Percentiles rank a stretch among this genome's conserved stretches.
phyloP scores from a whole-genome alignment of 2,329 filamentous ascomycete species.

The Cordyceps cicadae region DNA sequence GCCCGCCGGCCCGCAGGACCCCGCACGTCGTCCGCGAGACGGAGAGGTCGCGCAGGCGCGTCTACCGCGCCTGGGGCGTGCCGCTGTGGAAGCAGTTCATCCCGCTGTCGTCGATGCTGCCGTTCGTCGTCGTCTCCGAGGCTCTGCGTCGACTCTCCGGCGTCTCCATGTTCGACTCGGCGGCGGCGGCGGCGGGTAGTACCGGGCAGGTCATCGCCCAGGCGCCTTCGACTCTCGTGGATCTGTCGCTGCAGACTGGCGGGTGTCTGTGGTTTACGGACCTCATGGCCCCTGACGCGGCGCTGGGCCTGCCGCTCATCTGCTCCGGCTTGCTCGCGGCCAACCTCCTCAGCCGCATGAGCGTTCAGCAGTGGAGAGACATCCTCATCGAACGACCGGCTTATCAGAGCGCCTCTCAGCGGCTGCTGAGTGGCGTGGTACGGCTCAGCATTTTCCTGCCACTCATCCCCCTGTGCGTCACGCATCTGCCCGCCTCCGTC shows the following conservation, averaged over 20 bases:
- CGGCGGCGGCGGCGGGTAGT: not conserved
- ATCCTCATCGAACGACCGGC: slow-evolving; percentile 16
- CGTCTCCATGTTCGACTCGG: slow-evolving; percentile 18
- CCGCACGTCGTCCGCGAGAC: slow-evolving; percentile 19
- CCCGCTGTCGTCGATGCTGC: slow-evolving; percentile 33
- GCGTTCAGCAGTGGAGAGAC: slow-evolving; percentile 20
- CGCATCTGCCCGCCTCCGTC: slow-evolving; percentile 31
- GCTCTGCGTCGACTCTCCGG: slow-evolving; percentile 38
- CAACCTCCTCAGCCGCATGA: slow-evolving; percentile 23
- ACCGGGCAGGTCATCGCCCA: slow-evolving; percentile 4
- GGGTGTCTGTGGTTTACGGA: slow-evolving; percentile 50
- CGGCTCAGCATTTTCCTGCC: slow-evolving; percentile 26
- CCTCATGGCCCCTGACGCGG: slow-evolving; percentile 44
- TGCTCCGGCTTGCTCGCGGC: slow-evolving; percentile 24
- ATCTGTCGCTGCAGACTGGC: slow-evolving; percentile 33
- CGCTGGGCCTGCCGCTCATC: slow-evolving; percentile 36
- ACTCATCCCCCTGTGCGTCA: slow-evolving; percentile 25
- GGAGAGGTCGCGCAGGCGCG: slow-evolving; percentile 23
- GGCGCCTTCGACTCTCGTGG: slow-evolving; percentile 13
- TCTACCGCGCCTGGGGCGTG: slow-evolving; percentile 32
- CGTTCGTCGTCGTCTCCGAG: slow-evolving; percentile 45
- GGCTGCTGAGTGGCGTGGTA: slow-evolving; percentile 17
- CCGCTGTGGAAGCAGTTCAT: slow-evolving; percentile 40
- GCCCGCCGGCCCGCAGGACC: slow-evolving; percentile 12
- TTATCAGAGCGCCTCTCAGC: slow-evolving; percentile 17